Evolutionary conservation across 2,329 filamentous ascomycete species (phyloP).

Genomic region (Penicillium sp.): DNA sequence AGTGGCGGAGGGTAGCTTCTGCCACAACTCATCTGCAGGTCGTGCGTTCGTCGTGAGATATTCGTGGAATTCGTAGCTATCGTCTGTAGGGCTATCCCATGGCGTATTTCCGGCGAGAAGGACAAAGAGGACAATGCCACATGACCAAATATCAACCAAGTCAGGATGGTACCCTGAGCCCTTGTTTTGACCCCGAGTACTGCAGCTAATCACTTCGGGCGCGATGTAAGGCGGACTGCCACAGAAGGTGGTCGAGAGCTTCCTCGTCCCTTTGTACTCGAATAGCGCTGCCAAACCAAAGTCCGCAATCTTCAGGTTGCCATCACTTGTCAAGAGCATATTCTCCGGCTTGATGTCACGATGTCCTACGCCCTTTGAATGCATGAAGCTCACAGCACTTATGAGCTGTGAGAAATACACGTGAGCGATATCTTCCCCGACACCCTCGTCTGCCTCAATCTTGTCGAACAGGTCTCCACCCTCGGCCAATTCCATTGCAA

Average conservation of each 20-base stretch:
- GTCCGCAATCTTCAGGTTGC: constrained; percentile 90
- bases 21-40: constrained; percentile 84
- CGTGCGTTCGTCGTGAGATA: constrained; percentile 79
- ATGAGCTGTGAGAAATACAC: constrained; percentile 94
- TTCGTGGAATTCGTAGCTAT: constrained; percentile 89
- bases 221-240: constrained; percentile 97
- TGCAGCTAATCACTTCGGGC: constrained; percentile 74
- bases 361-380: constrained; percentile 92
- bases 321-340: constrained; percentile 80
- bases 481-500: constrained; percentile 95
- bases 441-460: constrained; percentile 95
- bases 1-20: constrained; percentile 70
- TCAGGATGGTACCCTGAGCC: constrained; percentile 63
- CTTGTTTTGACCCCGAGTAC: constrained; percentile 52
- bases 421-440: constrained; percentile 92
- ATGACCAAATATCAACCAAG: constrained; percentile 92
- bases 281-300: constrained; percentile 96
- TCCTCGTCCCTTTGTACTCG: constrained; percentile 79
- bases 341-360: constrained; percentile 94
- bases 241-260: constrained; percentile 85
- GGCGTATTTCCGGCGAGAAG: constrained; percentile 94
- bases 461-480: constrained; percentile 98
- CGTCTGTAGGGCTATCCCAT: constrained; percentile 87
- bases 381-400: constrained; percentile 89
- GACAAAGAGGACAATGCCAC: constrained; percentile 96